Evolutionary conservation across 83 land plant species (phyloP), one percentile per base, ranked within the genome.

Genomic region (Picea abies): DNA sequence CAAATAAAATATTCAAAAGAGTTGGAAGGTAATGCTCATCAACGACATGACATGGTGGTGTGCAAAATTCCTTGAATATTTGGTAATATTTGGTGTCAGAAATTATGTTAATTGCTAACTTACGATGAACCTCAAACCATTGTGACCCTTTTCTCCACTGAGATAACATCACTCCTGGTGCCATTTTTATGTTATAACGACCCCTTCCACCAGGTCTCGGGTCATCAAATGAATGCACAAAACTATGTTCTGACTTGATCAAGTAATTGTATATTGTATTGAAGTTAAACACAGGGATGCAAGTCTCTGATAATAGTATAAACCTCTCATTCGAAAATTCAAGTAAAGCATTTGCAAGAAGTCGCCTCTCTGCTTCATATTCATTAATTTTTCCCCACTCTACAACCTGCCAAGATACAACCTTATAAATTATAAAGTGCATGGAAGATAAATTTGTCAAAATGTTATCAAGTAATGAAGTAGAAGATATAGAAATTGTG

Each of bases 1-100:
- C 72, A 23, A 84, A 86, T 58, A 81, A 83, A 56, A 90, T 82
- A 75, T 25, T 84, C 85, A 93, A 84, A 32, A 93, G 67, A 10
- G 96, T 95, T 8, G 96, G 94, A 65, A 95, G 79, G 80, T 95
- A 95, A 67, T 95, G 97, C 79, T 95, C 97, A 64, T 95, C 97
- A 3, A 87, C 80, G 7, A 44, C 47, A 66, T 91, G 89, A 79
- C 96, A 93, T 15, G 71, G 3, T 12, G 80, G 82, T 52, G 58
- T 81, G 82, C 97, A 93, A 47, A 81, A 79, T 65, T 82, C 84
- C 29, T 84, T 83, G 77, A 91, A 93, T 79, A 84, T 67, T 1
- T 91, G 93, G 73, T 88, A 93, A 80, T 89, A 93, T 23, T 26
- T 85, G 41, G 41, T 68, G 76, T 95, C 96, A 3, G 96, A 84